Conservation (phyloP, 371 early-diverging fungal species). For the Funneliformis caledonium region DNA sequence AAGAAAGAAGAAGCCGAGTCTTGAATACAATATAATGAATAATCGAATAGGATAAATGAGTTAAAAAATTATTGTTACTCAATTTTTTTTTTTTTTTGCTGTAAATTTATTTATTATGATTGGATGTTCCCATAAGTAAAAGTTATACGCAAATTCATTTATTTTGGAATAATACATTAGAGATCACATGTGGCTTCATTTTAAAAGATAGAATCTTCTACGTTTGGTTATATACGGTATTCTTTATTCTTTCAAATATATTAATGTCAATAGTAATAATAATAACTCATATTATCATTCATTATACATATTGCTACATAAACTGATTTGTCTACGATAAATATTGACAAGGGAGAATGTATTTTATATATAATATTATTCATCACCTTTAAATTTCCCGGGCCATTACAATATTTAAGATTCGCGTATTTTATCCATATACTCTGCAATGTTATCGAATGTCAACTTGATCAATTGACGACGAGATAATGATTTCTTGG, state of each 20-base stretch:
- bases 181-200: too few species aligned
- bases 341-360: not conserved
- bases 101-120: too few species aligned
- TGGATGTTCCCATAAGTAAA: too few species aligned
- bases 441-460: constrained; percentile 7
- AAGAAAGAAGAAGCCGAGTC: constrained; percentile 46
- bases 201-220: not conserved
- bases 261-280: too few species aligned
- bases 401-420: not conserved
- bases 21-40: not conserved
- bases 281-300: not conserved
- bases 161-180: too few species aligned
- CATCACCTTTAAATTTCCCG: not conserved
- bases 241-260: not conserved
- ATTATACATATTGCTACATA: not conserved
- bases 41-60: not conserved
- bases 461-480: constrained; percentile 12
- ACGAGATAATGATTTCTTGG: constrained; percentile 8
- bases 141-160: too few species aligned
- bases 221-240: not conserved
- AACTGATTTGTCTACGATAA: not conserved
- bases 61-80: too few species aligned
- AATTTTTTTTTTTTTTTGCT: too few species aligned
- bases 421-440: constrained; percentile 5
- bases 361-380: not conserved